Conservation (phyloP, 306 rosid genomes). For the Hippophae gyantsensis region DNA sequence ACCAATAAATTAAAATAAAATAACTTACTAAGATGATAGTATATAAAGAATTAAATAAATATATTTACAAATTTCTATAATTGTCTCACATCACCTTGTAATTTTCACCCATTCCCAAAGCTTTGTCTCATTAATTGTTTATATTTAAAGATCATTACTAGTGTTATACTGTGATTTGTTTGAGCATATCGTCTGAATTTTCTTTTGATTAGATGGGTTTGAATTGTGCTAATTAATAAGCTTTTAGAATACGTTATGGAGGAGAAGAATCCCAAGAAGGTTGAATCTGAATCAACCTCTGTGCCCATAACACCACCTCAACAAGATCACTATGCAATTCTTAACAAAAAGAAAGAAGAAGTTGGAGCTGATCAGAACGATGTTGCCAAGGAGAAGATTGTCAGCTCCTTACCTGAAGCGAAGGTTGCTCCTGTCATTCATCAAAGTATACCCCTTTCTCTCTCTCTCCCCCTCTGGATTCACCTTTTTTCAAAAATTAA, state of each 20-base stretch:
- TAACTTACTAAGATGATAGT: too few species aligned
- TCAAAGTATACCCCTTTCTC: too few species aligned
- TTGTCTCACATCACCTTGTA: too few species aligned
- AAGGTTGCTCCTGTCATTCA: conserved; percentile 15
- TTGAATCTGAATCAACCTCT: conserved; percentile 8
- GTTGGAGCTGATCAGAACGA: conserved; percentile 15
- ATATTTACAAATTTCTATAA: too few species aligned
- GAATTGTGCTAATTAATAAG: conserved; percentile 25
- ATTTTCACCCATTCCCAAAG: too few species aligned
- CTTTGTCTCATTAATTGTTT: too few species aligned
- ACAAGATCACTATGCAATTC: neutral
- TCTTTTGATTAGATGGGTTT: neutral
- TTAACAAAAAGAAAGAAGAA: conserved; percentile 2
- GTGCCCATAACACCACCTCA: conserved; percentile 3
- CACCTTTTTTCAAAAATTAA: neutral
- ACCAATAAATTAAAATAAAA: too few species aligned
- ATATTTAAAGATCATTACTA: too few species aligned
- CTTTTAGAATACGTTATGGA: conserved; percentile 39
- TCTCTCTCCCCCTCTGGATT: neutral
- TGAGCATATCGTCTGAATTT: neutral
- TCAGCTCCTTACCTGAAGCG: conserved; percentile 14
- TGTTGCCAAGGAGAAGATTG: conserved; percentile 14
- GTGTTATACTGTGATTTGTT: neutral
- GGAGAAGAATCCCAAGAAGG: conserved; percentile 31
- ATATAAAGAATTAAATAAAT: too few species aligned